These are phyloP conservation scores for Verruconis gallopava DNA, from an alignment of 2,329 filamentous ascomycete genomes.

Conservation along the genomic window DNA sequence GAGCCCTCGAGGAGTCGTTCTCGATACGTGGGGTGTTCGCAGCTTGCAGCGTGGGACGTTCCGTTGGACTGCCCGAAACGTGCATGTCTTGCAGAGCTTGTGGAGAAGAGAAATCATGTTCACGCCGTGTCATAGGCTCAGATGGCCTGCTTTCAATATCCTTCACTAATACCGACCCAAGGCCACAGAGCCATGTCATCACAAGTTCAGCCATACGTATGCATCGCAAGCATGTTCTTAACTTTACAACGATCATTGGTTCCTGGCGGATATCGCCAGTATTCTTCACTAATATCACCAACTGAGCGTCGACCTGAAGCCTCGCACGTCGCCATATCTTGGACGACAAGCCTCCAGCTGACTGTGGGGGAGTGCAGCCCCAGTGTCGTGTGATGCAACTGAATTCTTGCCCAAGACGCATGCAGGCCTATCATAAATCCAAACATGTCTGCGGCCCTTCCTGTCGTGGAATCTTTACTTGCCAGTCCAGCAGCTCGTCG, in stretches of 20 bases:
- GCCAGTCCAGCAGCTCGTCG: too few relatives aligned
- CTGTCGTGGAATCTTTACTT: background rate
- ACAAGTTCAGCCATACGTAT: too few relatives aligned
- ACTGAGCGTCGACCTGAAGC: background rate
- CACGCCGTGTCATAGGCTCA: background rate
- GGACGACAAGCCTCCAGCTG: too few relatives aligned
- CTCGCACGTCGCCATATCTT: background rate
- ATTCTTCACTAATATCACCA: background rate
- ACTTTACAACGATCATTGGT: too few relatives aligned
- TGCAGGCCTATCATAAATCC: background rate
- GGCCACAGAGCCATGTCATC: background rate
- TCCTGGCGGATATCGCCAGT: too few relatives aligned
- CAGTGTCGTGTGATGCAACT: background rate
- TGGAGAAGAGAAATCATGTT: background rate
- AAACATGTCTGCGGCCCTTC: background rate
- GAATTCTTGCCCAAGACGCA: background rate
- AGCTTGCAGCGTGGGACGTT: background rate
- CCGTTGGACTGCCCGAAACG: background rate
- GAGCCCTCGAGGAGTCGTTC: too few relatives aligned
- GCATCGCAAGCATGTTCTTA: too few relatives aligned
- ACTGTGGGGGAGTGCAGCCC: too few relatives aligned
- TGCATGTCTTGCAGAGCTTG: background rate
- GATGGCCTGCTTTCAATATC: background rate
- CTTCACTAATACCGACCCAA: conserved; percentile 1
- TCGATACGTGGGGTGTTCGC: background rate